phyloP scores from a whole-genome alignment of 2,329 filamentous ascomycete genomes.

The Thielaviopsis populi region DNA sequence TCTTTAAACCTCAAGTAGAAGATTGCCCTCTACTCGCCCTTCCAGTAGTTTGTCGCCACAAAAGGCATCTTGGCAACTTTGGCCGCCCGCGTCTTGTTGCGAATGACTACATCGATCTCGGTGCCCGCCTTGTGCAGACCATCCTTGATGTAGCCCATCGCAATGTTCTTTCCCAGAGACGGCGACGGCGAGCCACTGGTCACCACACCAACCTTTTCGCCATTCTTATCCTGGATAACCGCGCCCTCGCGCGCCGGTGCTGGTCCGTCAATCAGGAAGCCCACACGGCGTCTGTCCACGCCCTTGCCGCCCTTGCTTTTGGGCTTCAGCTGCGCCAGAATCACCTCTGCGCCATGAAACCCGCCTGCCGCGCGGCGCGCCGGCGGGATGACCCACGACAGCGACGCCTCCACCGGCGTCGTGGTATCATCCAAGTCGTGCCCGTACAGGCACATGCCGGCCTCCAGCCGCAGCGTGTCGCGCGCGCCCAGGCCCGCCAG shows the following conservation, averaged over 20 bases:
- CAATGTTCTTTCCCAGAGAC: conserved; percentile 75
- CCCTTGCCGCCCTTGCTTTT: conserved; percentile 57
- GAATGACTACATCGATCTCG: conserved; percentile 60
- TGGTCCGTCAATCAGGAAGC: conserved; percentile 60
- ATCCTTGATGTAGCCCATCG: conserved; percentile 82
- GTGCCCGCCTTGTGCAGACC: conserved; percentile 74
- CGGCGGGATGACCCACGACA: conserved; percentile 71
- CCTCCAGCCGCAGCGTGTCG: conserved; percentile 85
- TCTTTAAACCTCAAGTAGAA: background rate
- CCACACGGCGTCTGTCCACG: conserved; percentile 59
- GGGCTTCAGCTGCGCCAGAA: conserved; percentile 61
- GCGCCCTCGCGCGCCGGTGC: conserved; percentile 83
- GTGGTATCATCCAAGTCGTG: conserved; percentile 79
- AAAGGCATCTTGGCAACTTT: conserved; percentile 82
- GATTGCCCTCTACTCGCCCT: conserved; percentile 21
- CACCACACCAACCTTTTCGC: conserved; percentile 57
- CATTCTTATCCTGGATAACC: conserved; percentile 51
- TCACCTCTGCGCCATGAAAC: conserved; percentile 74
- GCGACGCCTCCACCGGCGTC: conserved; percentile 41
- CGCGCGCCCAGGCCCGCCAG: conserved; percentile 80
- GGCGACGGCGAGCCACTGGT: conserved; percentile 88
- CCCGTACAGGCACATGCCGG: conserved; percentile 99
- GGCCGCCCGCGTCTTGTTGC: conserved; percentile 61
- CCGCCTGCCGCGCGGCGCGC: conserved; percentile 49
- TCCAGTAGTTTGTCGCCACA: conserved; percentile 63